Base-by-base conservation (phyloP, 345 rosid genomes). In the Turnera subulata region DNA sequence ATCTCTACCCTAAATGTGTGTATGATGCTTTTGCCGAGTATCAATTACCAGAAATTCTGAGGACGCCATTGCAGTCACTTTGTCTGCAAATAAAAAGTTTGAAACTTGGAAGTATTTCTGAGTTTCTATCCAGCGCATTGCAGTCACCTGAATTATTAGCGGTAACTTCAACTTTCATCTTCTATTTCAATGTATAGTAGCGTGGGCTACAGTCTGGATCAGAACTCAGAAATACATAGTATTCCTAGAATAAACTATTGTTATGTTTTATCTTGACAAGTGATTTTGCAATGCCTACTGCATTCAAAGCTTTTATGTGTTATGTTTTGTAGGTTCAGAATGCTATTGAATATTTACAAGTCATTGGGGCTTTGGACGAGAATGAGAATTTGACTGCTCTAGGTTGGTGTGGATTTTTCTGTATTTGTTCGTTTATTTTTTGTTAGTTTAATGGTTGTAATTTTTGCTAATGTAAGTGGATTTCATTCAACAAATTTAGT, bases 31-130 rank as follows among this genome's bases (percentile, higher is more conserved):
- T 91, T 76, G 55, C 83, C 35, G 96, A 88, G 63, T 88, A 84
- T 79, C 96, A 91, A 66, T 77, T 91, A 65, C 96, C 98, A 50
- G 98, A 91, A 80, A 88, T 91, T 63, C 79, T 91, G 72, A 78
- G 98, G 72, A 88, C 98, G 15, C 98, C 96, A 54, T 72, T 91
- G 69, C 98, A 88, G 70, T 91, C 96, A 37, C 84, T 88, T 21
- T 91, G 96, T 75, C 64, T 91, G 79, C 96, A 91, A 78, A 91
- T 91, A 65, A 91, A 88, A 74, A 82, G 90, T 64, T 71, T 91
- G 72, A 74, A 82, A 61, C 88, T 86, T 26, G 98, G 92, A 59
- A 86, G 90, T 69, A 88, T 91, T 51, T 76, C 95, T 39, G 89
- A 82, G 70, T 86, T 91, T 69, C 71, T 91, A 48, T 82, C 87